These are phyloP conservation scores for Vaccinium macrocarpon DNA, from an alignment of 148 eudicot species.

Conservation along the genomic window DNA sequence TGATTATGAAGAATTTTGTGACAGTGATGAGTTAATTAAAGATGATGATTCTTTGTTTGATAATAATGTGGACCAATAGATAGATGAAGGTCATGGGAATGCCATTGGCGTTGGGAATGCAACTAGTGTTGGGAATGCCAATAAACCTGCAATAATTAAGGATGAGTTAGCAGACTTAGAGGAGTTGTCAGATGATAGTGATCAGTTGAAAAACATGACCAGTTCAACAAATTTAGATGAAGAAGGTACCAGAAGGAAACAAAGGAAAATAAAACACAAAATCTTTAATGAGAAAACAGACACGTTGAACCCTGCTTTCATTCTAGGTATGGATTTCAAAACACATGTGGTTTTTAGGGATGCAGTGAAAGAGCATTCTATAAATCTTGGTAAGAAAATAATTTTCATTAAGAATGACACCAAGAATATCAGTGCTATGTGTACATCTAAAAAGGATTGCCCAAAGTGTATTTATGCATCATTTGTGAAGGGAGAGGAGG, in stretches of 20 bases:
- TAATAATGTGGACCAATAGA: not conserved
- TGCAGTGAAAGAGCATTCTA: not conserved
- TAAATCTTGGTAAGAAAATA: not conserved
- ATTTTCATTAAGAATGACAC: not conserved
- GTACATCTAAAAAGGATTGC: too few relatives aligned
- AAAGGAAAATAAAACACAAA: too few relatives aligned
- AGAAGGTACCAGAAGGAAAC: too few relatives aligned
- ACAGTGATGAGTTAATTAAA: too few relatives aligned
- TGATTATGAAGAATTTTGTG: not conserved
- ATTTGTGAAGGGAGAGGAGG: not conserved
- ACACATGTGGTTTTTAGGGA: not conserved
- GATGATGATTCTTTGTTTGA: not conserved
- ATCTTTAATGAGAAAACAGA: not conserved
- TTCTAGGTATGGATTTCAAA: not conserved
- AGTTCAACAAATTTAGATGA: too few relatives aligned
- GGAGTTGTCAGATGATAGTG: not conserved
- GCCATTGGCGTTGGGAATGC: too few relatives aligned
- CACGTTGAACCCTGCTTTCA: not conserved
- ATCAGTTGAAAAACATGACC: too few relatives aligned
- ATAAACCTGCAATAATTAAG: too few relatives aligned
- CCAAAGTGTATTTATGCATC: too few relatives aligned
- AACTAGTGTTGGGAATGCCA: too few relatives aligned
- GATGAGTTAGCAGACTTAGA: not conserved
- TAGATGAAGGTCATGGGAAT: not conserved
- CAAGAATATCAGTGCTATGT: not conserved